These are phyloP conservation scores for Apiotrichum sp. DNA, from an alignment of 1,284 basidiomycete genomes.

Conservation along the genomic window DNA sequence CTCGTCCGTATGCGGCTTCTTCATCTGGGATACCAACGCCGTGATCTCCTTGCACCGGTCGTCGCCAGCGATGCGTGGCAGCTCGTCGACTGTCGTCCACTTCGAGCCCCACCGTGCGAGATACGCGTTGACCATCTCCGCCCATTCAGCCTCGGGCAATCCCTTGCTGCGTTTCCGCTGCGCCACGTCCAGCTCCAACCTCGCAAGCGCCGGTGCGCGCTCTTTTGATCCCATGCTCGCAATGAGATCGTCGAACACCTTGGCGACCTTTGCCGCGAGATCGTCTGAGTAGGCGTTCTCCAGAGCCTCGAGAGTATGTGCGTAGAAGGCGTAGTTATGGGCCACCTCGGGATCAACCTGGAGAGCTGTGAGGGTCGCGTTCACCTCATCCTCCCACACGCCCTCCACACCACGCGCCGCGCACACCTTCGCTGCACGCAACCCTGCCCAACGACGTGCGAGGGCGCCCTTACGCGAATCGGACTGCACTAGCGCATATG, in stretches of 20 bases:
- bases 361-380: constrained; percentile 17
- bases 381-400: constrained; percentile 27
- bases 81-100: constrained; percentile 27
- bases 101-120: constrained; percentile 34
- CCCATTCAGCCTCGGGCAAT: constrained; percentile 18
- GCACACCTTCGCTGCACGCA: constrained; percentile 24
- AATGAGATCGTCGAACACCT: constrained; percentile 18
- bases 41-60: constrained; percentile 2
- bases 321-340: constrained; percentile 39
- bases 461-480: constrained; percentile 26
- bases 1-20: constrained; percentile 19
- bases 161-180: constrained; percentile 4
- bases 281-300: constrained; percentile 1
- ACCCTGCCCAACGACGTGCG: constrained; percentile 26
- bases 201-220: constrained; percentile 29
- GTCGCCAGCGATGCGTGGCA: constrained; percentile 23
- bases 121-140: constrained; percentile 22
- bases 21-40: constrained; percentile 6
- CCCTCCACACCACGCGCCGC: constrained; percentile 9
- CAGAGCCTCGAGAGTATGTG: constrained; percentile 20
- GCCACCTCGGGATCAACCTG: constrained; percentile 23
- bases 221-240: constrained; percentile 25
- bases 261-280: not conserved
- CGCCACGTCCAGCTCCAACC: constrained; percentile 23
- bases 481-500: constrained; percentile 15